These are phyloP conservation scores for Phytopythium boreale DNA, from an alignment of 352 stramenopile genomes.

Conservation along the genomic window DNA sequence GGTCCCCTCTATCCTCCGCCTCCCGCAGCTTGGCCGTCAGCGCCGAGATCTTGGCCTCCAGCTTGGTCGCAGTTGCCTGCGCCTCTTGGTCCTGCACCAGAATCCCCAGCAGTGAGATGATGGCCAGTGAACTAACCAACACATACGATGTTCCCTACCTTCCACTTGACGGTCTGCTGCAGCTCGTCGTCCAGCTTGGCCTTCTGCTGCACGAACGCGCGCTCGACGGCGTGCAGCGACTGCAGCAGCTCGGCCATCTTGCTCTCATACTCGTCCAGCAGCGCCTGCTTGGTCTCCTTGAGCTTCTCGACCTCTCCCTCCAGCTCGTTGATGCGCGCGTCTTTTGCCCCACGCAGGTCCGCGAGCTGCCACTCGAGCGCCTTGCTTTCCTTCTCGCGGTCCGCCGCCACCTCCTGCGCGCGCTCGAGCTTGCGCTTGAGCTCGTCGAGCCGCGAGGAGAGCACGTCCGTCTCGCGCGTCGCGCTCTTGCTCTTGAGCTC, in stretches of 20 bases:
- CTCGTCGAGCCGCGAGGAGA: conserved; percentile 43
- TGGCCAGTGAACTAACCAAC: neutral
- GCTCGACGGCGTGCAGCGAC: conserved; percentile 78
- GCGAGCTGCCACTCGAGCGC: conserved; percentile 65
- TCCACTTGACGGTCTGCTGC: conserved; percentile 37
- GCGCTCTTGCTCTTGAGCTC: conserved; percentile 57
- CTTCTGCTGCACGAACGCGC: conserved; percentile 84
- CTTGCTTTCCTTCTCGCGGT: conserved; percentile 70
- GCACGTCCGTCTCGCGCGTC: conserved; percentile 37
- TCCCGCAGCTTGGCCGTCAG: conserved; percentile 44
- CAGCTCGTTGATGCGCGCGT: conserved; percentile 61
- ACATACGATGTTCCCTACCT: conserved; percentile 13
- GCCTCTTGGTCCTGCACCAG: conserved; percentile 27
- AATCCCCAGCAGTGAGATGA: too few species aligned
- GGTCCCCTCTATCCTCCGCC: conserved; percentile 48
- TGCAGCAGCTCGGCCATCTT: conserved; percentile 85
- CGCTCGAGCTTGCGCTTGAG: conserved; percentile 67
- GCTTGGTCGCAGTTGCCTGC: conserved; percentile 16
- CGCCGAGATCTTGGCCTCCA: conserved; percentile 42
- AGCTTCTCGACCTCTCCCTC: conserved; percentile 52
- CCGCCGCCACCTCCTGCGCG: conserved; percentile 48
- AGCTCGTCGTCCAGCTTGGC: conserved; percentile 73
- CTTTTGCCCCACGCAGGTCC: conserved; percentile 52
- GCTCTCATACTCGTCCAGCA: conserved; percentile 82
- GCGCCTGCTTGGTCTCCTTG: conserved; percentile 68